phyloP scores from a whole-genome alignment of 1,284 basidiomycete species.

The Heimioporus retisporus region DNA sequence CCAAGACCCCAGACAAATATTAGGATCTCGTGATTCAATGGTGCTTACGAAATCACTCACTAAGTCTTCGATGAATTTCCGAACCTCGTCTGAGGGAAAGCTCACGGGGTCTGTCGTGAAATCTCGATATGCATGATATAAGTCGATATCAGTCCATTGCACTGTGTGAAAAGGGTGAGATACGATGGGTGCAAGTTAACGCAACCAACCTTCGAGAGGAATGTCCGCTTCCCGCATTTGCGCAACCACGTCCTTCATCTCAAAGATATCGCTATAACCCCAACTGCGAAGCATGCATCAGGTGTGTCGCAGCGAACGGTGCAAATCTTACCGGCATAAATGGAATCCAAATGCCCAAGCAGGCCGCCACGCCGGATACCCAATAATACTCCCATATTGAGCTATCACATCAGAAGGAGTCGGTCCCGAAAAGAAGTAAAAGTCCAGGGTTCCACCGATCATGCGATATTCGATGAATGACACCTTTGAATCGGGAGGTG shows the following conservation, averaged over 20 bases:
- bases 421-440: slow-evolving; percentile 77
- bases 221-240: slow-evolving; percentile 69
- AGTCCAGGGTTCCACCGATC: slow-evolving; percentile 71
- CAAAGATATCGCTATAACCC: slow-evolving; percentile 59
- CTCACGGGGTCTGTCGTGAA: slow-evolving; percentile 74
- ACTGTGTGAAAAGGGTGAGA: slow-evolving; percentile 48
- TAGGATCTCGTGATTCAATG: no score
- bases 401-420: slow-evolving; percentile 67
- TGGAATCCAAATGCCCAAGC: slow-evolving; percentile 79
- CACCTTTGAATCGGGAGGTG: slow-evolving; percentile 56
- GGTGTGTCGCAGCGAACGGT: neutral
- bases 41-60: slow-evolving; percentile 43
- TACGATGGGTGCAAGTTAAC: neutral
- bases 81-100: slow-evolving; percentile 67
- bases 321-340: slow-evolving; percentile 61
- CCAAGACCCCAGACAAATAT: no score
- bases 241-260: slow-evolving; percentile 57
- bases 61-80: slow-evolving; percentile 66
- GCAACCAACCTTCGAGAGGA: slow-evolving; percentile 64
- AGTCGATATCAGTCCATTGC: slow-evolving; percentile 83
- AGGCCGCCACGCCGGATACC: slow-evolving; percentile 71
- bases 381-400: slow-evolving; percentile 70
- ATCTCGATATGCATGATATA: slow-evolving; percentile 72
- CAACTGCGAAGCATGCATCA: slow-evolving; percentile 47
- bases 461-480: slow-evolving; percentile 70